Percentiles rank a stretch among this genome's conserved stretches.
Evolutionary conservation across 73 alveolate species (phyloP).

Genomic region (Blepharisma japonicum): DNA sequence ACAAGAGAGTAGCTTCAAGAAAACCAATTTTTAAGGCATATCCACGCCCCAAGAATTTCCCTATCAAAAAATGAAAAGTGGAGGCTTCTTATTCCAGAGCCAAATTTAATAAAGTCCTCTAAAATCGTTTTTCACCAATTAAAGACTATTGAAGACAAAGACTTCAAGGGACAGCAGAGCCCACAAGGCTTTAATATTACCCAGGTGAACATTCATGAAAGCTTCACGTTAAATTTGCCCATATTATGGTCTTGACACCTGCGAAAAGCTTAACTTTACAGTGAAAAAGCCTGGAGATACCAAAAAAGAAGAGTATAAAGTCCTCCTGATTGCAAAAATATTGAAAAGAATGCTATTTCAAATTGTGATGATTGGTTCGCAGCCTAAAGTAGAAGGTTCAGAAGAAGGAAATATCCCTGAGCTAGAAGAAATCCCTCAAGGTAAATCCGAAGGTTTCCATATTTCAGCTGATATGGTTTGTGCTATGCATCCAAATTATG

Average conservation of each 20-base stretch:
- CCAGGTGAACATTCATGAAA: not conserved
- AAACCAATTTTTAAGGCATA: conserved; percentile 42
- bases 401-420: conserved; percentile 26
- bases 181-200: not conserved
- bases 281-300: not conserved
- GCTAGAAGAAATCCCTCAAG: conserved; percentile 21
- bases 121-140: not conserved
- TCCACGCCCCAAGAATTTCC: conserved; percentile 60
- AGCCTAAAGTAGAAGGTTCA: not conserved
- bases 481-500: too few species aligned
- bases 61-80: conserved; percentile 41
- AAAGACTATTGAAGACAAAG: conserved; percentile 2
- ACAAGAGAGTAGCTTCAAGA: conserved; percentile 47
- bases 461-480: too few species aligned
- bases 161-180: not conserved
- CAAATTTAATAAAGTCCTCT: not conserved
- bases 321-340: conserved; percentile 8
- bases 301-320: not conserved
- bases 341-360: conserved; percentile 10
- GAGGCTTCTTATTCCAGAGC: conserved; percentile 19
- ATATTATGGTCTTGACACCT: not conserved
- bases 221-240: not conserved
- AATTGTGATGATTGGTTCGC: conserved; percentile 8
- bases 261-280: not conserved
- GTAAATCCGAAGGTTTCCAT: too few species aligned